Evolutionary conservation across 1,139 yeast genomes (phyloP).

Genomic region (Suhomyces bolitotheri): DNA sequence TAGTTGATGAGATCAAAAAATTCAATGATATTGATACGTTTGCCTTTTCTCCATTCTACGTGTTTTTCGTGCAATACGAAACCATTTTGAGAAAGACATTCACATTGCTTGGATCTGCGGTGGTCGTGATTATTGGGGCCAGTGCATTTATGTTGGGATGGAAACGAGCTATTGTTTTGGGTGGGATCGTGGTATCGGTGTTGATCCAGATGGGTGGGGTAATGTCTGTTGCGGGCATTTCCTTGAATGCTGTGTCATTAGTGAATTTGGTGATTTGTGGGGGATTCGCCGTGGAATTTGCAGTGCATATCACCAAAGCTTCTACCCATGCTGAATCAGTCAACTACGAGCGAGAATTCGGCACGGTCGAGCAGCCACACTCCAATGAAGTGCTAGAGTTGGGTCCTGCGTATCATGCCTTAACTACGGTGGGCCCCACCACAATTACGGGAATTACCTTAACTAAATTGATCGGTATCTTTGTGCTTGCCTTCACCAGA

Average conservation of each 20-base stretch:
- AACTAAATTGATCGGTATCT: conserved; percentile 85
- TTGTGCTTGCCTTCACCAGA: conserved; percentile 80
- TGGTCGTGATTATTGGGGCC: conserved; percentile 53
- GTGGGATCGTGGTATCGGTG: conserved; percentile 61
- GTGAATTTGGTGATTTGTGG: conserved; percentile 88
- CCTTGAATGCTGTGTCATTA: conserved; percentile 84
- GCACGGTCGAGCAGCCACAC: background rate
- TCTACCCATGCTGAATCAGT: conserved; percentile 38
- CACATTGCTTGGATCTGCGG: conserved; percentile 55
- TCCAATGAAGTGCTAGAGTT: conserved; percentile 3
- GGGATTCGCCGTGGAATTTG: conserved; percentile 91
- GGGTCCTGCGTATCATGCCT: conserved; percentile 55
- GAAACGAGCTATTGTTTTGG: conserved; percentile 53
- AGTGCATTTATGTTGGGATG: conserved; percentile 69
- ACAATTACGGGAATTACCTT: conserved; percentile 87
- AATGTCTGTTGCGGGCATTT: conserved; percentile 72
- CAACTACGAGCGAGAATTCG: conserved; percentile 1
- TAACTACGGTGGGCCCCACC: conserved; percentile 79
- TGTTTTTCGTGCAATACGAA: conserved; percentile 86
- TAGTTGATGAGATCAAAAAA: conserved; percentile 56
- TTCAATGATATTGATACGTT: conserved; percentile 53
- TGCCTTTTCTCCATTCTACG: conserved; percentile 91
- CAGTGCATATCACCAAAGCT: conserved; percentile 82
- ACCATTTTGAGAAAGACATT: conserved; percentile 61
- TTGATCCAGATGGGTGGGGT: conserved; percentile 75